Base-by-base conservation (phyloP, 2,329 filamentous ascomycete genomes). In the Curvularia sp. region DNA sequence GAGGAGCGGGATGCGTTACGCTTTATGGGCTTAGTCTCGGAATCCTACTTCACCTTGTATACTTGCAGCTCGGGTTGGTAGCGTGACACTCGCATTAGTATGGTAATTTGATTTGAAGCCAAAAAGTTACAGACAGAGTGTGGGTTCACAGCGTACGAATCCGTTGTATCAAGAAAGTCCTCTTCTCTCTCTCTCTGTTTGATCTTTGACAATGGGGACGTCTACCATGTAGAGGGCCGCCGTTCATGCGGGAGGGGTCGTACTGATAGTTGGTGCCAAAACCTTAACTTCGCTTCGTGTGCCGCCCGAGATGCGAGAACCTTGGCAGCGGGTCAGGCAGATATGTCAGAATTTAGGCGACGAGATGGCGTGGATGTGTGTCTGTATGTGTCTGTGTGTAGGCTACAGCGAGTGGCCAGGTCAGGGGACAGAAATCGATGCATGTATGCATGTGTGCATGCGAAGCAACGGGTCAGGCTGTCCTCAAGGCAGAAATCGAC, bases 401-500 rank as follows among this genome's bases (percentile, higher is more conserved):
- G 3, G 32, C 9, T 6, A 8, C 10, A 34, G 30, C 30, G 25
- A 9, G 27, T 5, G 27, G n/a, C n/a, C 13, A 18, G 42, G 27
- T 19, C n/a, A 28, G 42, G n/a, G n/a, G 10, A 4, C 23, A 18
- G 27, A 18, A 13, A 36, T 36, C 15, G 34, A 36, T 12, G 36
- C 23, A 34, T 32, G 49, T n/a, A 46, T 55, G 34, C 18, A 30
- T 41, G 41, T 41, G 43, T 47, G 52, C 43, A 43, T 27, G 36
- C 28, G 18, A 34, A 42, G 36, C 43, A 49, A 43, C 51, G 51
- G 55, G 45, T 58, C 55, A 58, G 55, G 55, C 55, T 50, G 30
- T 46, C 52, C 7, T 39, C 55, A 50, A 55, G 55, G 55, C 55
- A 58, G 55, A 58, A 49, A 54, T 36, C 36, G 32, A 23, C 12